These are phyloP conservation scores for Aspergillus nomiae DNA, from an alignment of 2,329 filamentous ascomycete species.

Conservation along the genomic window DNA sequence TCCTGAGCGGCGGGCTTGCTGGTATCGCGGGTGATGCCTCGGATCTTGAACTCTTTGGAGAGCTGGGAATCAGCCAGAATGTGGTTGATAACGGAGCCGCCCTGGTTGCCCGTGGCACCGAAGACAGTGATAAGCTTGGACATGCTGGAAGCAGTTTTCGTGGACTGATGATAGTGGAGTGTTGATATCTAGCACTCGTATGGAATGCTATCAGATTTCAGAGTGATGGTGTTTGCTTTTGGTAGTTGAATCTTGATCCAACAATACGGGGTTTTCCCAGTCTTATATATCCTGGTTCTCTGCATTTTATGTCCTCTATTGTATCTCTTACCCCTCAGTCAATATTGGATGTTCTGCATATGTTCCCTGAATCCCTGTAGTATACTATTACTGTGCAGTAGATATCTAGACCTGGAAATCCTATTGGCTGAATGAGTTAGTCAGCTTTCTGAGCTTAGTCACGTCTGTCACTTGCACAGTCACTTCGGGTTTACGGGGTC, in stretches of 20 bases:
- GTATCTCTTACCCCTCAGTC: not conserved
- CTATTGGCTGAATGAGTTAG: not conserved
- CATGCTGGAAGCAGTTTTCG: not conserved
- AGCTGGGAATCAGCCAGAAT: not conserved
- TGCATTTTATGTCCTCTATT: not conserved
- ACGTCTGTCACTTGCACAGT: not conserved
- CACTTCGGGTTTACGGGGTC: not conserved
- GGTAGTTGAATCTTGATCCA: not conserved
- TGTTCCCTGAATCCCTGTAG: no score
- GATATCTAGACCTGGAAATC: not conserved
- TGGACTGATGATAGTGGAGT: not conserved
- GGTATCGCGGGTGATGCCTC: slow-evolving; percentile 54
- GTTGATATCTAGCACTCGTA: not conserved
- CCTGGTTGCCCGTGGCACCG: not conserved
- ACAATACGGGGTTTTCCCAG: not conserved
- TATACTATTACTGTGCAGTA: no score
- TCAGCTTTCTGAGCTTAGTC: not conserved
- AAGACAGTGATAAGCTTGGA: slow-evolving; percentile 1
- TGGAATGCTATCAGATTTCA: not conserved
- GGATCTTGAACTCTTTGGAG: slow-evolving; percentile 50
- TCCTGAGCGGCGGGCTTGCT: slow-evolving; percentile 32
- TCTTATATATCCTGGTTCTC: not conserved
- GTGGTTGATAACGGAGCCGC: not conserved
- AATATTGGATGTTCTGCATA: not conserved
- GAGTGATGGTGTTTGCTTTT: not conserved